phyloP scores from a whole-genome alignment of 1,284 basidiomycete genomes.

The Trichosporon inkin region DNA sequence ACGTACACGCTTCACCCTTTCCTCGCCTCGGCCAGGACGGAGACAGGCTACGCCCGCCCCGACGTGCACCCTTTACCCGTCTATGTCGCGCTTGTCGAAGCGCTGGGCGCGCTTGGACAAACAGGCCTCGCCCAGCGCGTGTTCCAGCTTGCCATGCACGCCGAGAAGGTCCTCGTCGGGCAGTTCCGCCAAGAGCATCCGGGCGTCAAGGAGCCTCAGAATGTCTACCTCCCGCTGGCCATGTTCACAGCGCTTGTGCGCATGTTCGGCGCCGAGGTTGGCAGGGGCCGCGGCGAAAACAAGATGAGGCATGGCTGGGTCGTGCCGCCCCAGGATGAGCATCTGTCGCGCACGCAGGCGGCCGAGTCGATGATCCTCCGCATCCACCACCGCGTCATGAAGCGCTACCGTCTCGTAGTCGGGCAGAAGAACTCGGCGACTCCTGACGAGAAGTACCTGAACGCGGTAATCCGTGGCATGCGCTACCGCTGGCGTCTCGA shows the following conservation, averaged over 20 bases:
- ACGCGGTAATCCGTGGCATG: conserved; percentile 20
- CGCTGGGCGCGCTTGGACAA: conserved; percentile 29
- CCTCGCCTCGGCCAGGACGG: conserved; percentile 15
- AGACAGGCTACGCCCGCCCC: conserved; percentile 19
- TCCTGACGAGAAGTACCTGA: conserved; percentile 25
- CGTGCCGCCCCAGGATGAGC: neutral
- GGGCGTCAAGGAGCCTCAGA: neutral
- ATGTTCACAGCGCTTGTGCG: conserved; percentile 33
- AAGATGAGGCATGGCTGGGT: neutral
- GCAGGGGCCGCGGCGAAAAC: neutral
- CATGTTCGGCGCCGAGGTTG: conserved; percentile 20
- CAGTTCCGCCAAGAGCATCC: neutral
- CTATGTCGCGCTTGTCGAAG: conserved; percentile 29
- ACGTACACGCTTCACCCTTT: conserved; percentile 37
- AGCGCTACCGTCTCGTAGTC: neutral
- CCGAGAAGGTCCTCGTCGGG: conserved; percentile 12
- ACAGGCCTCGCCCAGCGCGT: conserved; percentile 38
- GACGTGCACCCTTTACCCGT: conserved; percentile 21
- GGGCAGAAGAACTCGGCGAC: conserved; percentile 5
- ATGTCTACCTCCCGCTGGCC: conserved; percentile 25
- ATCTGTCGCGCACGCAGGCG: conserved; percentile 8
- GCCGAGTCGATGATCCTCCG: conserved; percentile 14
- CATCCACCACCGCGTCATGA: neutral
- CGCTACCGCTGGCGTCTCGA: conserved; percentile 9
- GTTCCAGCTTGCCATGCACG: conserved; percentile 26